Base-by-base conservation (phyloP, 2,329 filamentous ascomycete genomes). In the Fusarium equiseti region DNA sequence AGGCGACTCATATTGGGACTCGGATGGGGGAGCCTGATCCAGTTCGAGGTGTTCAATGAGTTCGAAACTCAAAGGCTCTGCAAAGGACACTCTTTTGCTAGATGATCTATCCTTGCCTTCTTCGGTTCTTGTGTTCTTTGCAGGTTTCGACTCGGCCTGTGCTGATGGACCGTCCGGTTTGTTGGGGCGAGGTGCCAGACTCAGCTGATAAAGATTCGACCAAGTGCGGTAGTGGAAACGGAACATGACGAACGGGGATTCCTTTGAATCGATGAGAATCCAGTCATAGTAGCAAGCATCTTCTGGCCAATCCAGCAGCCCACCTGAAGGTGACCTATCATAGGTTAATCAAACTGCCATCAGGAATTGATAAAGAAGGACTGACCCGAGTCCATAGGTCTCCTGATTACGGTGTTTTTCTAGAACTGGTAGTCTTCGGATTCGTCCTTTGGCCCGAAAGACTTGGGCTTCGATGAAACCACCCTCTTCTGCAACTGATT, bases 171-270 rank as follows among this genome's bases (percentile, higher is more conserved):
- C 35, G 2, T 56, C 42, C 26, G 50, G 42, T 35, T 51, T 51
- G 3, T 24, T 22, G 15, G 32, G 48, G 15, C 61, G 46, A n/a
- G 84, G 81, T 27, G 87, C 81, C 7, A 89, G 76, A 56, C 85
- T 85, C 12, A 88, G 79, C 32, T 81, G 77, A 10, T 79, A 73
- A 13, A 90, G 81, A 57, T 82, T 83, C 12, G 81, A 79, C 83
- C 82, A 85, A 9, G 84, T 86, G 31, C 87, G 83, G 68, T 89
- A 89, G 63, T 89, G 85, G 65, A 89, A 87, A 27, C 81, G 81
- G 64, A 89, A 89, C 0, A 82, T 83, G 7, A 83, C 83, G 66
- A 83, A 89, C 1, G 88, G 88, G 3, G 76, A 79, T 45, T 88
- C 83, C 57, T 81, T 85, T 1, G 85, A 76, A 59, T 89, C 88